Conservation (phyloP, 2,329 filamentous ascomycete species). For the Trichoderma pleuroti region DNA sequence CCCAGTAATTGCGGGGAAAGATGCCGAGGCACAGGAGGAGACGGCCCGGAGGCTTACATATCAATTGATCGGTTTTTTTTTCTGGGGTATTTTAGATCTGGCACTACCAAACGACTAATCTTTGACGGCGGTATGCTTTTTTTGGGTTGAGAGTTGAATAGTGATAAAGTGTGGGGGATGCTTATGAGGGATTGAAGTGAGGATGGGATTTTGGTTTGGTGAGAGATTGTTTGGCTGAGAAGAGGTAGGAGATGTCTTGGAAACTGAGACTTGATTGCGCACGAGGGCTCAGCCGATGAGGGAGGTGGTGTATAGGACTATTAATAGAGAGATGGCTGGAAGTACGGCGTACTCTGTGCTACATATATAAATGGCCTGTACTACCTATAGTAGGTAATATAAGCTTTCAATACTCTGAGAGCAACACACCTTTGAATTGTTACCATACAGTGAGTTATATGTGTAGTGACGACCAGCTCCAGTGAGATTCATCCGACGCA, state of each 20-base stretch:
- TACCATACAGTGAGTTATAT: not conserved
- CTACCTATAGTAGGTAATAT: too few relatives aligned
- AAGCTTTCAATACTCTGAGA: not conserved
- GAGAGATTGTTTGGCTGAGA: not conserved
- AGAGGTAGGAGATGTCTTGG: not conserved
- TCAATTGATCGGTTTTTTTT: not conserved
- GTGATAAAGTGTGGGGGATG: not conserved
- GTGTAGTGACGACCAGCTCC: not conserved
- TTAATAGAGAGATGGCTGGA: not conserved
- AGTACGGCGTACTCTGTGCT: not conserved
- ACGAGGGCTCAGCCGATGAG: not conserved
- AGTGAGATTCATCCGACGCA: not conserved
- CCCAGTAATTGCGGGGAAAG: not conserved
- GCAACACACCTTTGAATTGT: not conserved
- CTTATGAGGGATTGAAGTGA: not conserved
- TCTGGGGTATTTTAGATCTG: not conserved
- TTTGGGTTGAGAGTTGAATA: not conserved
- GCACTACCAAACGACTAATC: not conserved
- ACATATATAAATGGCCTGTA: not conserved
- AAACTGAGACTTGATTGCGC: not conserved
- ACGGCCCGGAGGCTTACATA: not conserved
- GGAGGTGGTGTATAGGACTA: not conserved
- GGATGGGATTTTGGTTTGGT: not conserved
- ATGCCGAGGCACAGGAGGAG: conserved; percentile 14
- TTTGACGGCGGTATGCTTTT: not conserved